Percentiles rank a stretch among this genome's conserved stretches.
phyloP scores from a whole-genome alignment of 768 basidiomycete species.

The Termitomyces sp. region DNA sequence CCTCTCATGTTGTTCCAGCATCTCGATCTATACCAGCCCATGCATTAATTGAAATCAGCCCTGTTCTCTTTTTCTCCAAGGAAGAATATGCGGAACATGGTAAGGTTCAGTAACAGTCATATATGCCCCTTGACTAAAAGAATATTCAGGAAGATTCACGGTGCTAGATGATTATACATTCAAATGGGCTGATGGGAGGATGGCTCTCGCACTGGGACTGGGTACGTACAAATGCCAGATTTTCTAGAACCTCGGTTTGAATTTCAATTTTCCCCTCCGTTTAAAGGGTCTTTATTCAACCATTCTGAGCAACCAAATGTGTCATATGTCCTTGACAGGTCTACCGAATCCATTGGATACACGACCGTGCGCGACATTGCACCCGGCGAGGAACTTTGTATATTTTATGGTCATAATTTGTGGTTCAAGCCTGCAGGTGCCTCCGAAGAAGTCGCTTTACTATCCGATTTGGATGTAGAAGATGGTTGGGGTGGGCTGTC shows the following conservation, averaged over 20 bases:
- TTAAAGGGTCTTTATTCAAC: constrained; percentile 75
- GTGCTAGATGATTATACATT: constrained; percentile 74
- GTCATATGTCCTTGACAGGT: constrained; percentile 49
- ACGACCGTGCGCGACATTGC: constrained; percentile 47
- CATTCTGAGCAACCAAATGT: constrained; percentile 69
- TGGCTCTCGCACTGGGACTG: constrained; percentile 76
- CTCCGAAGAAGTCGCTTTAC: background rate
- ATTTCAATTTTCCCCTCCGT: background rate
- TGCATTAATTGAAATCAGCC: constrained; percentile 77
- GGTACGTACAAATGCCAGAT: constrained; percentile 32
- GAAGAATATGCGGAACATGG: constrained; percentile 68
- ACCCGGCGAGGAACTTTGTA: constrained; percentile 69
- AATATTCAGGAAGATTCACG: constrained; percentile 39
- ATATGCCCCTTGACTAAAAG: background rate
- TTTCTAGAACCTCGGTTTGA: background rate
- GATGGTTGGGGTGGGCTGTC: constrained; percentile 45
- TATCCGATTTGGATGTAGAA: constrained; percentile 17
- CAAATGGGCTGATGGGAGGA: constrained; percentile 64
- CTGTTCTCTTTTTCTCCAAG: constrained; percentile 70
- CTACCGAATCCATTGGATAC: constrained; percentile 58
- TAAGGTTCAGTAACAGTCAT: constrained; percentile 2
- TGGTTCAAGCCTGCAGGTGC: constrained; percentile 51
- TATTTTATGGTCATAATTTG: constrained; percentile 66
- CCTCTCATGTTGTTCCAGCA: constrained; percentile 27
- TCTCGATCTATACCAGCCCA: constrained; percentile 47